Conservation (phyloP, 768 basidiomycete species). For the Pluteus cervinus region DNA sequence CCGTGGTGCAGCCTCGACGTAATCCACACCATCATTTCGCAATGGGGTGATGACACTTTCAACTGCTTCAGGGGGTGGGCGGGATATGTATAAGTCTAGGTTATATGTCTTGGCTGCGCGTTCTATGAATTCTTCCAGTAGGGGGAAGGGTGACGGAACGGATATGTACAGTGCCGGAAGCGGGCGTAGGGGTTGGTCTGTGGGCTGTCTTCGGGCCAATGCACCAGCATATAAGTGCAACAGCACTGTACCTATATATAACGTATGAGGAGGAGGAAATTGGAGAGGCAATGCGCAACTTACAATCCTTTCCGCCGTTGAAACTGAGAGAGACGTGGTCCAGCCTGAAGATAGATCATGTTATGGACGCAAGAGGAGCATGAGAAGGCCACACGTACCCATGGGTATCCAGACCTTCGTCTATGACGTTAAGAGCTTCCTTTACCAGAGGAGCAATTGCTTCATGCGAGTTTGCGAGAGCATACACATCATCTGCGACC, state of each 20-base stretch:
- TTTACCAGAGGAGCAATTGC: conserved; percentile 56
- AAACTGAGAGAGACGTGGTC: conserved; percentile 83
- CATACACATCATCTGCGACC: conserved; percentile 56
- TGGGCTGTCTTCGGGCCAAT: conserved; percentile 40
- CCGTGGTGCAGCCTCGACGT: conserved; percentile 15
- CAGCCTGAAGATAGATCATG: conserved; percentile 36
- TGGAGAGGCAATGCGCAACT: conserved; percentile 18
- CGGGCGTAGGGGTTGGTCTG: conserved; percentile 30
- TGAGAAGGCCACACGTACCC: conserved; percentile 54
- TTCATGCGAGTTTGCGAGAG: conserved; percentile 47
- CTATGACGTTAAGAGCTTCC: conserved; percentile 80
- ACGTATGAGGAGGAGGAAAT: not conserved
- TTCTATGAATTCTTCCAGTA: conserved; percentile 80
- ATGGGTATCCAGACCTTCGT: conserved; percentile 66
- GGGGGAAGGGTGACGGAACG: conserved; percentile 79
- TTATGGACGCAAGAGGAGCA: conserved; percentile 8
- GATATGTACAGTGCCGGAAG: conserved; percentile 83
- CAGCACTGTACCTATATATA: conserved; percentile 81
- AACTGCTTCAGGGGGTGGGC: conserved; percentile 35
- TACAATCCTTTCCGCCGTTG: conserved; percentile 99
- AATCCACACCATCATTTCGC: conserved; percentile 15
- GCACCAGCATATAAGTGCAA: conserved; percentile 82
- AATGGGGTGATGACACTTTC: conserved; percentile 42
- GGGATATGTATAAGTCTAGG: conserved; percentile 66
- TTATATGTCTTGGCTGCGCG: conserved; percentile 55